Evolutionary conservation across 2,329 filamentous ascomycete genomes (phyloP).

Genomic region (Penicillium sp.): DNA sequence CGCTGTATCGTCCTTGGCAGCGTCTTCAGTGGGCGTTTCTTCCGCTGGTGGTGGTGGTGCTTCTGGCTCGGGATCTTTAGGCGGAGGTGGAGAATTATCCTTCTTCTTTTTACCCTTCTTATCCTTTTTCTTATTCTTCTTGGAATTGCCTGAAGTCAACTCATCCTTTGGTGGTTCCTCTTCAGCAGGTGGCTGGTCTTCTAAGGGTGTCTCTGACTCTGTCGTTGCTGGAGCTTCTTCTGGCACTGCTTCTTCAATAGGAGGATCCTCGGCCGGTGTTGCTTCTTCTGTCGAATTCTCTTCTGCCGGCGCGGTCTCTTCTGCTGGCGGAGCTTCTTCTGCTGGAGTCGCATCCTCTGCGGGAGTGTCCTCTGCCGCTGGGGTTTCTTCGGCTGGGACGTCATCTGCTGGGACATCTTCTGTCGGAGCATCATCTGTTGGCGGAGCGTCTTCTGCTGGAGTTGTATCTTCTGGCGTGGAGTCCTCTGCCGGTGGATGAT

Average conservation of each 20-base stretch:
- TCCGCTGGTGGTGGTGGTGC: constrained; percentile 16
- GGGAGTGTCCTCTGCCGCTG: constrained; percentile 15
- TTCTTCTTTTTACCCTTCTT: constrained; percentile 9
- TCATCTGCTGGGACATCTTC: constrained; percentile 20
- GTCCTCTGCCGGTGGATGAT: constrained; percentile 5
- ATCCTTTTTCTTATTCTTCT: constrained; percentile 7
- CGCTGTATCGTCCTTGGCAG: background rate
- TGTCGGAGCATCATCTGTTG: constrained; percentile 13
- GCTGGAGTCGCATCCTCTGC: constrained; percentile 1
- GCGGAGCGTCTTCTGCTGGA: constrained; percentile 12
- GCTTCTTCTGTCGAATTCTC: background rate
- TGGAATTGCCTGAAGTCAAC: background rate
- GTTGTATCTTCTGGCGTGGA: constrained; percentile 17
- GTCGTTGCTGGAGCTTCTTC: constrained; percentile 17
- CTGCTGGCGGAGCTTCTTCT: background rate
- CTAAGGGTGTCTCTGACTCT: constrained; percentile 13
- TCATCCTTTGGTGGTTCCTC: constrained; percentile 3
- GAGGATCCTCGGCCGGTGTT: constrained; percentile 10
- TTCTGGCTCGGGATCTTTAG: constrained; percentile 9
- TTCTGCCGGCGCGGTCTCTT: background rate
- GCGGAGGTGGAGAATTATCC: background rate
- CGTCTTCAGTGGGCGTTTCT: constrained; percentile 18
- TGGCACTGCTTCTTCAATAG: constrained; percentile 12
- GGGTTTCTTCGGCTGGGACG: constrained; percentile 12
- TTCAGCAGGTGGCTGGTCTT: constrained; percentile 16